A percentile compares a stretch with the other conserved stretches of the same genome.
Conservation (phyloP, 768 basidiomycete genomes). For the Lactarius akahatsu region DNA sequence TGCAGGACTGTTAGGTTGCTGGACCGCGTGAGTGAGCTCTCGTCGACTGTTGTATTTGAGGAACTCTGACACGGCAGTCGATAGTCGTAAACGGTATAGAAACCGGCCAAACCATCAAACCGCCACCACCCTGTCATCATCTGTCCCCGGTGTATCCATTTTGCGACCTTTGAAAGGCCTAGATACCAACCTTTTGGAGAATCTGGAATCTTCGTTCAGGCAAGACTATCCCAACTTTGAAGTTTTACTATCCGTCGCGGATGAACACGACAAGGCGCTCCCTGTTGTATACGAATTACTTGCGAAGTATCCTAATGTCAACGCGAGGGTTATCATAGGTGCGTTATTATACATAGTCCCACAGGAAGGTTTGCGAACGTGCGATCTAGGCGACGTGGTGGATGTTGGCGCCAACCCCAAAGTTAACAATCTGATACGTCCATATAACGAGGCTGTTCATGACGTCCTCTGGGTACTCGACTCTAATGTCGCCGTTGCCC, state of each 20-base stretch:
- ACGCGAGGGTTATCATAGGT: slow-evolving; percentile 78
- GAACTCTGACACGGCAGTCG: not conserved
- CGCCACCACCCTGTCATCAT: slow-evolving; percentile 44
- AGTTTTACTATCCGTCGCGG: slow-evolving; percentile 88
- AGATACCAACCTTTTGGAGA: slow-evolving; percentile 94
- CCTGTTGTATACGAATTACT: slow-evolving; percentile 78
- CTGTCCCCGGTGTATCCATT: slow-evolving; percentile 87
- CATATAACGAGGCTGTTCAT: slow-evolving; percentile 76
- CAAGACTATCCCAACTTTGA: slow-evolving; percentile 93
- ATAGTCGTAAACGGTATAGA: slow-evolving; percentile 75
- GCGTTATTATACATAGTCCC: slow-evolving; percentile 29
- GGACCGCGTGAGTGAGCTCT: slow-evolving; percentile 31
- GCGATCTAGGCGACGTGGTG: slow-evolving; percentile 67
- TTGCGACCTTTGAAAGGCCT: slow-evolving; percentile 93
- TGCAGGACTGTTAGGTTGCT: slow-evolving; percentile 34
- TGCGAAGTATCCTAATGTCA: slow-evolving; percentile 72
- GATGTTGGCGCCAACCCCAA: slow-evolving; percentile 93
- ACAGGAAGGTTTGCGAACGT: not conserved
- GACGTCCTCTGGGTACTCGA: slow-evolving; percentile 97
- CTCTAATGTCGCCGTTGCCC: slow-evolving; percentile 80
- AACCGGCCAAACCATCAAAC: slow-evolving; percentile 62
- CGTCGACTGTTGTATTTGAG: not conserved
- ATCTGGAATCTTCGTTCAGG: slow-evolving; percentile 87
- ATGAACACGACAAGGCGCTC: slow-evolving; percentile 86
- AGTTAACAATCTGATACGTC: slow-evolving; percentile 90